phyloP scores from a whole-genome alignment of 2,329 filamentous ascomycete genomes.

The Paradendryphiella salina region DNA sequence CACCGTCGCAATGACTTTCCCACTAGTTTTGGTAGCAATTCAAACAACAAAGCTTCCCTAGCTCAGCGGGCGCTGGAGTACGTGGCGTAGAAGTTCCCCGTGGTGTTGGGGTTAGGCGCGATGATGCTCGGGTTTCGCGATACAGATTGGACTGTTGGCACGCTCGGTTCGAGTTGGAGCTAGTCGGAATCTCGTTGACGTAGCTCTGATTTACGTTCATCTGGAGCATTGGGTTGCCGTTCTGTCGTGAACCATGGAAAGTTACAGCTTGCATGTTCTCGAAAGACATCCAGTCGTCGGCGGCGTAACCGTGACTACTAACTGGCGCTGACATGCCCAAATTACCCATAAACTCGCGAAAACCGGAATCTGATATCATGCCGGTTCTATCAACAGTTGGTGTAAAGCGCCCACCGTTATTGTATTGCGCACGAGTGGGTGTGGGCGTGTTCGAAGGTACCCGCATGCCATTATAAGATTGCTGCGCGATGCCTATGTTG shows the following conservation, averaged over 20 bases:
- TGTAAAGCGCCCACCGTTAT: background rate
- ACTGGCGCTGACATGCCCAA: background rate
- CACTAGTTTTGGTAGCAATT: conserved; percentile 3
- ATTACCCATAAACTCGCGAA: background rate
- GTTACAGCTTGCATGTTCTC: background rate
- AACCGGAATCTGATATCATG: background rate
- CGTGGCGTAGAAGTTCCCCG: background rate
- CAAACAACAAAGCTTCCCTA: background rate
- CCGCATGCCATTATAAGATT: background rate
- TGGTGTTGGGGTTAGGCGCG: background rate
- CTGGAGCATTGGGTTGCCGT: background rate
- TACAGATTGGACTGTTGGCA: too few relatives aligned
- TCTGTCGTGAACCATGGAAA: background rate
- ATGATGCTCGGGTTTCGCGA: background rate
- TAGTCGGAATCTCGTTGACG: background rate
- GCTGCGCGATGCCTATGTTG: background rate
- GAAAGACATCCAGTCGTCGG: background rate
- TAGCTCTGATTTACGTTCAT: too few relatives aligned
- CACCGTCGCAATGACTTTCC: background rate
- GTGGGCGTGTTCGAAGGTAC: background rate
- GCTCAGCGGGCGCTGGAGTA: background rate
- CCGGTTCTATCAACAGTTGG: background rate
- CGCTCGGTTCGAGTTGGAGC: background rate
- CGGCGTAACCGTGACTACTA: background rate
- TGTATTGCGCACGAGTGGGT: background rate